These are phyloP conservation scores for Aspergillus sp. DNA, from an alignment of 2,329 filamentous ascomycete genomes.

Conservation along the genomic window DNA sequence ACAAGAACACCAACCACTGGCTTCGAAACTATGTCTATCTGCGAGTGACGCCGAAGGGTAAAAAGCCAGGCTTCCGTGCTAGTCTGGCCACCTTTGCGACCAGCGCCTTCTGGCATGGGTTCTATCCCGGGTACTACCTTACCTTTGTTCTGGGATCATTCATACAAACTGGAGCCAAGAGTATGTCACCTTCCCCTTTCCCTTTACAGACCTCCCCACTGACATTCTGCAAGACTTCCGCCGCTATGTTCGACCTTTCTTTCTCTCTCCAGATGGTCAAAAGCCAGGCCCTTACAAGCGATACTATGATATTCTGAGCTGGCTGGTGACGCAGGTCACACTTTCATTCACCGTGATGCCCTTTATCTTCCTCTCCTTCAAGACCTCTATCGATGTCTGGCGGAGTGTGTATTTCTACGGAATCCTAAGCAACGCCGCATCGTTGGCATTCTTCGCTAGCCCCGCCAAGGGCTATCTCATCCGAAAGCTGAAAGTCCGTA, in stretches of 20 bases:
- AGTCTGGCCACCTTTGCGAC: constrained; percentile 92
- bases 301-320: constrained; percentile 81
- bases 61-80: constrained; percentile 93
- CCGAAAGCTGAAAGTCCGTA: constrained; percentile 59
- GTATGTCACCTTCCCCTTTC: constrained; percentile 54
- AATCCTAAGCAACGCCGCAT: constrained; percentile 63
- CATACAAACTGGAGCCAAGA: constrained; percentile 90
- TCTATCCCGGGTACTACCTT: constrained; percentile 95
- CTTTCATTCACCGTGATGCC: constrained; percentile 82
- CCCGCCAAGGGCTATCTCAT: constrained; percentile 66
- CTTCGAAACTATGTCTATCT: constrained; percentile 94
- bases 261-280: constrained; percentile 74
- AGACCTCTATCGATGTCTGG: constrained; percentile 74
- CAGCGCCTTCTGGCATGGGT: constrained; percentile 96
- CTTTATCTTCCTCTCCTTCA: constrained; percentile 78
- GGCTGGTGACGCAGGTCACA: constrained; percentile 72
- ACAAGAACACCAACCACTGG: constrained; percentile 98
- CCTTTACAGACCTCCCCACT: constrained; percentile 17
- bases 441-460: constrained; percentile 75
- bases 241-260: constrained; percentile 86
- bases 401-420: constrained; percentile 85
- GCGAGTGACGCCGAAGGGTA: constrained; percentile 88
- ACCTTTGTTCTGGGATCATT: constrained; percentile 87
- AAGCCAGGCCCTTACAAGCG: constrained; percentile 69
- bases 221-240: constrained; percentile 67